Conservation (phyloP, 345 rosid species). For the Rhodamnia argentea region DNA sequence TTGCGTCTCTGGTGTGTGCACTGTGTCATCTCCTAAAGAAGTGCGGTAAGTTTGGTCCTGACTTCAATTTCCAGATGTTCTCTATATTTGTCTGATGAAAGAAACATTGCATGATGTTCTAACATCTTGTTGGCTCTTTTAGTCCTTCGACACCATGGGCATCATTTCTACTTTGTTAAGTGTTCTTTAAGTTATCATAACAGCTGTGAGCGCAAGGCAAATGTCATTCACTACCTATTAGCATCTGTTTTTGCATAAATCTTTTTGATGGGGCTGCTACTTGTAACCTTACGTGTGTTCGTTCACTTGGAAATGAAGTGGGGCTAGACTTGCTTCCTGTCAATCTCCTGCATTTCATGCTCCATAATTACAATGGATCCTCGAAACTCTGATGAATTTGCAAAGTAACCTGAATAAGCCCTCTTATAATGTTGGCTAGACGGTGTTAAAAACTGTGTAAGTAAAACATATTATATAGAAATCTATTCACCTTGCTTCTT, state of each 20-base stretch:
- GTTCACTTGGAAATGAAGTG: background rate
- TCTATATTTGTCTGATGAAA: background rate
- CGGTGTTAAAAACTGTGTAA: background rate
- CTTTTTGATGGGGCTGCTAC: background rate
- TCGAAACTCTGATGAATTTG: background rate
- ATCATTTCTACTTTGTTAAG: background rate
- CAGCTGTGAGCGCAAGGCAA: background rate
- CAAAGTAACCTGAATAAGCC: background rate
- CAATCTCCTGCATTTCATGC: background rate
- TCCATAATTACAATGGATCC: background rate
- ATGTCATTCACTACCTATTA: background rate
- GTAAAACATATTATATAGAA: background rate
- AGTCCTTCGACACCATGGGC: background rate
- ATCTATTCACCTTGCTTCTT: background rate
- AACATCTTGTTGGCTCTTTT: background rate
- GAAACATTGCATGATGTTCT: background rate
- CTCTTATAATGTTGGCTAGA: background rate
- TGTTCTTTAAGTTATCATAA: background rate
- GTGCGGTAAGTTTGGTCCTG: slow-evolving; percentile 30
- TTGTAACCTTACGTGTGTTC: background rate
- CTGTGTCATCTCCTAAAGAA: slow-evolving; percentile 69
- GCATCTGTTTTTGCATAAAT: background rate
- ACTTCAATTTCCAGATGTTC: background rate
- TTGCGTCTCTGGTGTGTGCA: slow-evolving; percentile 48
- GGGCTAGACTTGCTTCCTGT: background rate